These are phyloP conservation scores for Tritrichomonas foetus DNA, from an alignment of 208 protist species.

Conservation along the genomic window DNA sequence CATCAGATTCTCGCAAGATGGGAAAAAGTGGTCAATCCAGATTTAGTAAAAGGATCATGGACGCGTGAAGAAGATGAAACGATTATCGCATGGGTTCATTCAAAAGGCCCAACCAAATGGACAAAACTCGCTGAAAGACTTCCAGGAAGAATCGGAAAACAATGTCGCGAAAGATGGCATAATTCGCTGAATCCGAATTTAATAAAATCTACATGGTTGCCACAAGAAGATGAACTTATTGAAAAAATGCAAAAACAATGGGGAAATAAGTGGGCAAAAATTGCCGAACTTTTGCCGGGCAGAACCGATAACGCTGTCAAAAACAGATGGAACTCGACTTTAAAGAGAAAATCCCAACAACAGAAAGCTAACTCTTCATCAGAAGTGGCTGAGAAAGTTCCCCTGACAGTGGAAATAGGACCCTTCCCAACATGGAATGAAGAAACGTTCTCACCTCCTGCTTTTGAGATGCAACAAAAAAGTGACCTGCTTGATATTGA, in stretches of 20 bases:
- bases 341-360: background rate
- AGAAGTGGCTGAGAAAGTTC: too few species aligned
- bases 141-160: background rate
- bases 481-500: too few species aligned
- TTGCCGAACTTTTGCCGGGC: background rate
- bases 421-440: too few species aligned
- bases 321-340: constrained; percentile 15
- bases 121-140: background rate
- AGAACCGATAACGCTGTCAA: constrained; percentile 2
- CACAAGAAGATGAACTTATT: constrained; percentile 1
- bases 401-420: too few species aligned
- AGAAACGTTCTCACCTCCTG: too few species aligned
- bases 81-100: background rate
- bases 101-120: background rate
- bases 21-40: background rate
- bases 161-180: background rate
- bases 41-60: background rate
- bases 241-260: background rate
- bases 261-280: constrained; percentile 2
- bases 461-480: too few species aligned
- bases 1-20: background rate
- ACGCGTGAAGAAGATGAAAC: background rate
- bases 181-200: background rate
- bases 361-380: too few species aligned
- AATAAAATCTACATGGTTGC: background rate